These are phyloP conservation scores for Neoarthrinium moseri DNA, from an alignment of 2,329 filamentous ascomycete genomes.

Conservation along the genomic window DNA sequence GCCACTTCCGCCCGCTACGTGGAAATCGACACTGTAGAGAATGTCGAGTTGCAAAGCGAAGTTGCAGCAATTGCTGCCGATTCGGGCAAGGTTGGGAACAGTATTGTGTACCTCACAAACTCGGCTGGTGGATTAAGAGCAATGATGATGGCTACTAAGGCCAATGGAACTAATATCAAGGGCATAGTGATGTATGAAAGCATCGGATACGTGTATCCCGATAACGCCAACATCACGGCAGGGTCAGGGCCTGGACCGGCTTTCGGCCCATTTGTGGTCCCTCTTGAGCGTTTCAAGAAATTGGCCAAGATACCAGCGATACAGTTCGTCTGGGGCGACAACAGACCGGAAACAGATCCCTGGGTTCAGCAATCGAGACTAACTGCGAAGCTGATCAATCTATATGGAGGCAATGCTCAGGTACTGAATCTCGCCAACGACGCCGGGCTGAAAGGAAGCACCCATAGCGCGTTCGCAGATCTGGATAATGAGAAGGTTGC, in stretches of 20 bases:
- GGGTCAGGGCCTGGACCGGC: constrained; percentile 5
- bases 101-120: constrained; percentile 33
- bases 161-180: constrained; percentile 34
- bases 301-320: constrained; percentile 19
- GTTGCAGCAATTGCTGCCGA: constrained; percentile 32
- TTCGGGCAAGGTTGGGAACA: constrained; percentile 26
- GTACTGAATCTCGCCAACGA: constrained; percentile 22
- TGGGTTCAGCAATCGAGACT: constrained; percentile 18
- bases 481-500: constrained; percentile 27
- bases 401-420: constrained; percentile 26
- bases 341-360: constrained; percentile 19
- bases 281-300: constrained; percentile 25
- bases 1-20: constrained; percentile 32
- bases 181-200: constrained; percentile 30
- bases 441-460: constrained; percentile 24
- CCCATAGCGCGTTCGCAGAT: constrained; percentile 26
- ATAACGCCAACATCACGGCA: constrained; percentile 20
- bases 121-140: constrained; percentile 32
- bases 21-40: constrained; percentile 30
- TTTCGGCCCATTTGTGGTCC: constrained; percentile 22
- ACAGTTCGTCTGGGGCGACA: constrained; percentile 25
- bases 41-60: constrained; percentile 30
- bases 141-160: constrained; percentile 29
- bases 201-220: constrained; percentile 23
- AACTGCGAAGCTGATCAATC: constrained; percentile 23